Percentiles rank a stretch among this genome's conserved stretches.
phyloP scores from a whole-genome alignment of 1,139 yeast genomes.

The Petasospora rhodanensis region DNA sequence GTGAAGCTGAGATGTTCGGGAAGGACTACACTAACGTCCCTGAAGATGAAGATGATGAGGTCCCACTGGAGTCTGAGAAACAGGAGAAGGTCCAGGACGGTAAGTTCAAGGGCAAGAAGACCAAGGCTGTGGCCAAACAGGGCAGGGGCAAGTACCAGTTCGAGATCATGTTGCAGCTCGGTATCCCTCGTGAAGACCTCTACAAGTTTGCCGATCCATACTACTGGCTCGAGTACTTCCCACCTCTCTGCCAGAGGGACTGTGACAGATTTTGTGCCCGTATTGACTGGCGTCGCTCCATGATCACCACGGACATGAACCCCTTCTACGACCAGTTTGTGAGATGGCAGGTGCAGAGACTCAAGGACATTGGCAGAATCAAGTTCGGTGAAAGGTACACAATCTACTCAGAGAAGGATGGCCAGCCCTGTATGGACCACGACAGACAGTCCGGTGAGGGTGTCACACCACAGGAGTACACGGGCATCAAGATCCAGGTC shows the following conservation, averaged over 20 bases:
- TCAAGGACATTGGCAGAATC: constrained; percentile 83
- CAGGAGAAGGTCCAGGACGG: constrained; percentile 59
- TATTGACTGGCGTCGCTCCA: constrained; percentile 97
- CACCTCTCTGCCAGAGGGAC: constrained; percentile 80
- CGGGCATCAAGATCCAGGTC: constrained; percentile 81
- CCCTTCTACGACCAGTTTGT: constrained; percentile 94
- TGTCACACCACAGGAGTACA: constrained; percentile 93
- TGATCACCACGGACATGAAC: constrained; percentile 91
- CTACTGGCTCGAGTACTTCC: constrained; percentile 89
- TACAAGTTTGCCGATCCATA: constrained; percentile 82
- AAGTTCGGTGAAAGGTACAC: constrained; percentile 98
- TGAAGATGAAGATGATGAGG: constrained; percentile 46
- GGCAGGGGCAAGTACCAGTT: constrained; percentile 94
- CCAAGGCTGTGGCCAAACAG: constrained; percentile 88
- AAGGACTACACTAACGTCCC: constrained; percentile 69
- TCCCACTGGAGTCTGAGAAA: constrained; percentile 26
- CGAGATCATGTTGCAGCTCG: constrained; percentile 78
- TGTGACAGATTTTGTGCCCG: constrained; percentile 85
- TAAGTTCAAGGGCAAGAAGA: constrained; percentile 86
- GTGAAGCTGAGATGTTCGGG: constrained; percentile 93
- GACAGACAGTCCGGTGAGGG: constrained; percentile 98
- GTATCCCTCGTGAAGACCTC: constrained; percentile 73
- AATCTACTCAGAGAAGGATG: constrained; percentile 94
- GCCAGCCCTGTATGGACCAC: constrained; percentile 99
- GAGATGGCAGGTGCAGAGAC: constrained; percentile 93